Evolutionary conservation across 345 rosid species (phyloP), one percentile per base, ranked within the genome.

Genomic region (Excoecaria cochinchinensis): DNA sequence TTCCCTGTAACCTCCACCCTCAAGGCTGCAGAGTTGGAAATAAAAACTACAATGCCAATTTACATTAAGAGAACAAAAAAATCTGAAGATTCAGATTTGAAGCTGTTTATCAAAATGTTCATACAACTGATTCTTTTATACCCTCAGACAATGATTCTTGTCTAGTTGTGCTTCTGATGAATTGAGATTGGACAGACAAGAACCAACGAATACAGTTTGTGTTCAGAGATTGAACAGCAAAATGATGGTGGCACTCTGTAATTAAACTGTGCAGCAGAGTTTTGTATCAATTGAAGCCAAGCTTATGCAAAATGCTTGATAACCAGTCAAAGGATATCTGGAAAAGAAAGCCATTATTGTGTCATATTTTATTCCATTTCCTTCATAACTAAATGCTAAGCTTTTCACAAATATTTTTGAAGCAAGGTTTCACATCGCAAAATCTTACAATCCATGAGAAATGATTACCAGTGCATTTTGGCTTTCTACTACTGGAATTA

Each of bases 221-320:
- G 78, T 84, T 88, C 85, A 76, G 88, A 86, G 91, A 81, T 85
- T 84, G 93, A 90, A 86, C 88, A 66, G 53, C 42, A 42, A 48
- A 73, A 48, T 31, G 39, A 78, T 72, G 22, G 61, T 17, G 13
- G 70, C 72, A 31, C 40, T 13, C 42, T 51, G 51, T 51, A 74
- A 65, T 84, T 81, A 94, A 67, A 94, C 67, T 11, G 88, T 76
- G 85, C 99, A 95, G 70, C 99, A 95, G 21, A 92, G 91, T 84
- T 92, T 95, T 25, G 97, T 83, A 84, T 92, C 97, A 19, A 95
- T 88, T 53, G 99, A 91, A 82, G 97, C 94, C 85, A 92, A 86
- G 79, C 99, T 90, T 64, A 91, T 90, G 84, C 90, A 88, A 83
- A 94, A 89, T 60, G 97, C 91, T 75, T 91, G 97, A 81, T 87